Percentiles rank a stretch among this genome's conserved stretches.
phyloP scores from a whole-genome alignment of 2,329 filamentous ascomycete genomes.

The Aphanocladium album region DNA sequence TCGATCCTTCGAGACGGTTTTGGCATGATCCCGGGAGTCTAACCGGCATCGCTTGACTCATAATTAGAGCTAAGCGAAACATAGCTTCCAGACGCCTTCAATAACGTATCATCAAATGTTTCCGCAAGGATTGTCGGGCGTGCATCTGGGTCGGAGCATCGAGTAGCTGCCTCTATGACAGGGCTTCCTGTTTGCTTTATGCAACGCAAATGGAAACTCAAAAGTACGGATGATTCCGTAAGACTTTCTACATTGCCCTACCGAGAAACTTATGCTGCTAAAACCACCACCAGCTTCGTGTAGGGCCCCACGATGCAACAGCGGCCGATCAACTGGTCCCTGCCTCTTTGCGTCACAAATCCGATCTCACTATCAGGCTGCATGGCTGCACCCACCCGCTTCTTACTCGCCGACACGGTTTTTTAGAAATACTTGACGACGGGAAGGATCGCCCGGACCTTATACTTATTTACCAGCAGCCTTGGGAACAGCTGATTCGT shows the following conservation, averaged over 20 bases:
- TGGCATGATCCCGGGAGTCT: not conserved
- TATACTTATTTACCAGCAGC: not conserved
- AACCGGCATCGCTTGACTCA: not conserved
- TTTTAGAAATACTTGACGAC: not conserved
- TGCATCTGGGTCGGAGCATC: no score
- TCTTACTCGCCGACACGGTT: not conserved
- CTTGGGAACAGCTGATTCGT: no score
- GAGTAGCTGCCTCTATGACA: no score
- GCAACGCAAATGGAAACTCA: no score
- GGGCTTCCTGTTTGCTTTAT: no score
- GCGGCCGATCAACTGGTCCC: not conserved
- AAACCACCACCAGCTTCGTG: not conserved
- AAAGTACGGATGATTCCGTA: no score
- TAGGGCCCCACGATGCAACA: not conserved
- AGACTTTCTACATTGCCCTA: no score
- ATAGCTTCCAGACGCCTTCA: no score
- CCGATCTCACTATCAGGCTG: not conserved
- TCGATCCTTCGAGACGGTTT: not conserved
- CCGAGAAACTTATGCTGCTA: no score
- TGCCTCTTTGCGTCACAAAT: not conserved
- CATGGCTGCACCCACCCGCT: not conserved
- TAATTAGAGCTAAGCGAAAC: no score
- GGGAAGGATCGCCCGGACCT: not conserved
- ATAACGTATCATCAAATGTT: no score
- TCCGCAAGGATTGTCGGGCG: no score